These are phyloP conservation scores for Centrapalus pauciflorus DNA, from an alignment of 129 eudicot species.

Conservation along the genomic window DNA sequence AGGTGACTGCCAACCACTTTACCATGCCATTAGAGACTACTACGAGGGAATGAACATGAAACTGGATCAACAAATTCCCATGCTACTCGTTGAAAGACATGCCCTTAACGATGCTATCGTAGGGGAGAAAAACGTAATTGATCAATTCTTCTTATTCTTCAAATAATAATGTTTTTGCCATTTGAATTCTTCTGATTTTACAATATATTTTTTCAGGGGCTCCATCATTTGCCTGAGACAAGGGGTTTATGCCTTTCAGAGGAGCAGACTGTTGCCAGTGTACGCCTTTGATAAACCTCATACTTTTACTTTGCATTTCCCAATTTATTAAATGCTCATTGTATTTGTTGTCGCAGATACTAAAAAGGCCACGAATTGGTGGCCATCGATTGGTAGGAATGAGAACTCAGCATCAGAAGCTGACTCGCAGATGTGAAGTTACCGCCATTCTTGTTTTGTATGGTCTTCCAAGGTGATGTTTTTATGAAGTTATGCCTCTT, in stretches of 20 bases:
- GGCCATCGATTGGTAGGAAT: conserved; percentile 77
- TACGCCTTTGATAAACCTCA: conserved; percentile 34
- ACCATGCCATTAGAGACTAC: conserved; percentile 89
- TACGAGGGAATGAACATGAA: conserved; percentile 99
- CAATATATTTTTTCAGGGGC: conserved; percentile 48
- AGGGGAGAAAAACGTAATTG: conserved; percentile 81
- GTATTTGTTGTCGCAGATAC: conserved; percentile 43
- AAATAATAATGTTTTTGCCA: conserved; percentile 1
- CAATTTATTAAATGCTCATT: neutral
- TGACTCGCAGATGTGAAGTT: conserved; percentile 84
- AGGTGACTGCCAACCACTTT: conserved; percentile 96
- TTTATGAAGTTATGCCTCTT: neutral
- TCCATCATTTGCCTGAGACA: conserved; percentile 99
- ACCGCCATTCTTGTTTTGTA: conserved; percentile 93
- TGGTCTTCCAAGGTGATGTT: conserved; percentile 89
- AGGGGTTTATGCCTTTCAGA: conserved; percentile 98
- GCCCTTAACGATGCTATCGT: conserved; percentile 97
- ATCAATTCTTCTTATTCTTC: neutral
- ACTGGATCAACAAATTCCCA: conserved; percentile 88
- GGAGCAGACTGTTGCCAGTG: conserved; percentile 90
- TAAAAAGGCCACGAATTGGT: conserved; percentile 71
- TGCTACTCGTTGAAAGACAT: conserved; percentile 97
- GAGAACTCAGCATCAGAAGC: conserved; percentile 93
- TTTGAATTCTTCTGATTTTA: conserved; percentile 17
- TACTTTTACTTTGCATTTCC: neutral